Percentiles rank a stretch among this genome's conserved stretches.
Conservation (phyloP, 1,139 yeast species). For the Dujonia santamariae region DNA sequence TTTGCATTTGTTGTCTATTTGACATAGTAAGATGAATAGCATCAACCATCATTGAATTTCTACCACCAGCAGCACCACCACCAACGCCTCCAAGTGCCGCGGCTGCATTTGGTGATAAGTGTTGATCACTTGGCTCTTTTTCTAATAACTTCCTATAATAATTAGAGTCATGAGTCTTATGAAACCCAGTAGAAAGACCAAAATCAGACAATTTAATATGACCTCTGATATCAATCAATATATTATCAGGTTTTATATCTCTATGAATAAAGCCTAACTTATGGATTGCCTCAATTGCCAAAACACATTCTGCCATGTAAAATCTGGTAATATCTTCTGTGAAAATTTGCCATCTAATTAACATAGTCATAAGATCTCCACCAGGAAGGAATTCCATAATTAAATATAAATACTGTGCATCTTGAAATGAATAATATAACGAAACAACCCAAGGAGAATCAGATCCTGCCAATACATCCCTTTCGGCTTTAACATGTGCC, state of each 20-base stretch:
- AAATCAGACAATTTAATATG: slow-evolving; percentile 78
- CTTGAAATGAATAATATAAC: slow-evolving; percentile 77
- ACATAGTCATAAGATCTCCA: slow-evolving; percentile 85
- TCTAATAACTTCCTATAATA: slow-evolving; percentile 72
- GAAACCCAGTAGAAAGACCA: slow-evolving; percentile 84
- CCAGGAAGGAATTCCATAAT: slow-evolving; percentile 87
- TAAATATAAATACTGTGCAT: slow-evolving; percentile 67
- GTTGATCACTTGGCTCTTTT: slow-evolving; percentile 40
- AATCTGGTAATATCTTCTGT: slow-evolving; percentile 83
- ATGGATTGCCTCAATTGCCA: slow-evolving; percentile 81
- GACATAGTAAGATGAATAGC: slow-evolving; percentile 95
- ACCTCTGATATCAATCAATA: slow-evolving; percentile 74
- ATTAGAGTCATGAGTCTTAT: slow-evolving; percentile 78
- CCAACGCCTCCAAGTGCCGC: slow-evolving; percentile 17
- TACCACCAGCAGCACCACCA: slow-evolving; percentile 19
- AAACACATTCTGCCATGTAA: slow-evolving; percentile 84
- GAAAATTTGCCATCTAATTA: slow-evolving; percentile 82
- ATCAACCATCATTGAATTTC: slow-evolving; percentile 90
- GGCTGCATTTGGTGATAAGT: slow-evolving; percentile 21
- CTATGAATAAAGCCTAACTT: slow-evolving; percentile 78
- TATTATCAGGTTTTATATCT: slow-evolving; percentile 78
- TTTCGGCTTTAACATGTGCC: slow-evolving; percentile 82
- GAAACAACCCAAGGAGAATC: slow-evolving; percentile 90
- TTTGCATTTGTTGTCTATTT: slow-evolving; percentile 94
- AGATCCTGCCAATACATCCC: slow-evolving; percentile 81